Evolutionary conservation across 2,329 filamentous ascomycete genomes (phyloP), one percentile per base, ranked within the genome.

Genomic region (Fusarium euwallaceae): DNA sequence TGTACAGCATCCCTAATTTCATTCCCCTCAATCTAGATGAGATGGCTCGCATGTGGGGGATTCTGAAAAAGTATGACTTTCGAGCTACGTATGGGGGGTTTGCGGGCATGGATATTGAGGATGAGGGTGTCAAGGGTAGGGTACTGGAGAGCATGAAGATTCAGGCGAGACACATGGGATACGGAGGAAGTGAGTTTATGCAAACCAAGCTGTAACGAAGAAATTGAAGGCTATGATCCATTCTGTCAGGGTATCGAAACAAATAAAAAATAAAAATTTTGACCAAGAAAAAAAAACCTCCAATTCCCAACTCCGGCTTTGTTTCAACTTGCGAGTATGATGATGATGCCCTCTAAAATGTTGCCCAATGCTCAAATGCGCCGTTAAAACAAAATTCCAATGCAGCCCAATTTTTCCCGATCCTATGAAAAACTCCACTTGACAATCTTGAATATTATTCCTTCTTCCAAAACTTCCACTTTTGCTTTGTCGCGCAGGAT

Each of bases 131-230:
- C 64, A 95, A 93, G 84, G 79, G 80, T 68, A 88, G 92, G 72
- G 87, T 96, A 29, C 78, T 95, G 78, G 90, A 94, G 69, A 95
- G 93, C 80, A 94, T 94, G 88, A 90, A 94, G 85, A 93, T 94
- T 22, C 93, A 95, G 79, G 85, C 92, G 3, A 84, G 80, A 73
- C 84, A 82, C 24, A 87, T 87, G 78, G 89, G 89, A 0, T 84
- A 87, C 75, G 79, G 67, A 8, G 77, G 80, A 4, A 86, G 88
- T 59, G 79, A 80, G 0, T 78, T 90, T 27, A 71, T 86, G 73
- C 79, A 73, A 41, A 73, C 74, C 51, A 73, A 45, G 60, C 27
- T 78, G 66, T 79, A 20, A 48, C 10, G 24, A 27, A 24, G 34
- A 56, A 22, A 45, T 27, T 16, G 29, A 56, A 58, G 20, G 62